A percentile compares a stretch with the other conserved stretches of the same genome.
Evolutionary conservation across 495 filamentous ascomycete species (phyloP).

Genomic region (Astrothelium subdiscretum): DNA sequence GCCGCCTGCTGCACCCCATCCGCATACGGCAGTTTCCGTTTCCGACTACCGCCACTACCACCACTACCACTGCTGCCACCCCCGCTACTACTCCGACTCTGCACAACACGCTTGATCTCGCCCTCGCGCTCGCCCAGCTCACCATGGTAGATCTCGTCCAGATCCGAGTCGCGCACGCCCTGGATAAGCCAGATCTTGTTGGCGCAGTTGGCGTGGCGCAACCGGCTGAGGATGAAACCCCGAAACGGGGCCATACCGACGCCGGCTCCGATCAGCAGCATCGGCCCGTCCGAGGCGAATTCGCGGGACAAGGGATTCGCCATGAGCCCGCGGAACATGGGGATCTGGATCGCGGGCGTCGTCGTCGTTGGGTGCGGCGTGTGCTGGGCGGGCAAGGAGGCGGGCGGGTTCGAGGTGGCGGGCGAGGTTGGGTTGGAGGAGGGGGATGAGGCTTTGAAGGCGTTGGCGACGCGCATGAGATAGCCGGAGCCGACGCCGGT

Average conservation of each 20-base stretch:
- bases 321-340: constrained; percentile 99
- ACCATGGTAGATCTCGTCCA: constrained; percentile 91
- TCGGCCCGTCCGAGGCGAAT: constrained; percentile 84
- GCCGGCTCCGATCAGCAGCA: constrained; percentile 93
- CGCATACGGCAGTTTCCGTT: too few relatives aligned
- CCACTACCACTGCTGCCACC: constrained; percentile 34
- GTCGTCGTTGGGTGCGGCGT: too few relatives aligned
- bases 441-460: constrained; percentile 26
- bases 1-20: constrained; percentile 4
- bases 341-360: constrained; percentile 55
- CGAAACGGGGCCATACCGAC: constrained; percentile 96
- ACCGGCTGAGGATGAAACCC: constrained; percentile 87
- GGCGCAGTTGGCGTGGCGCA: constrained; percentile 92
- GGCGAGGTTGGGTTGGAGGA: not conserved
- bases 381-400: not conserved
- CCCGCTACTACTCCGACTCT: constrained; percentile 59
- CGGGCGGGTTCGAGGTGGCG: constrained; percentile 6
- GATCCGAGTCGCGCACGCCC: constrained; percentile 80
- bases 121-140: constrained; percentile 92
- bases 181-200: constrained; percentile 99
- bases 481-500: constrained; percentile 50
- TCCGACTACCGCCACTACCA: too few relatives aligned
- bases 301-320: constrained; percentile 84
- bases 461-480: constrained; percentile 67
- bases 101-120: constrained; percentile 86